Base-by-base conservation (phyloP, 1,139 yeast genomes). In the Protomyces pachydermus region DNA sequence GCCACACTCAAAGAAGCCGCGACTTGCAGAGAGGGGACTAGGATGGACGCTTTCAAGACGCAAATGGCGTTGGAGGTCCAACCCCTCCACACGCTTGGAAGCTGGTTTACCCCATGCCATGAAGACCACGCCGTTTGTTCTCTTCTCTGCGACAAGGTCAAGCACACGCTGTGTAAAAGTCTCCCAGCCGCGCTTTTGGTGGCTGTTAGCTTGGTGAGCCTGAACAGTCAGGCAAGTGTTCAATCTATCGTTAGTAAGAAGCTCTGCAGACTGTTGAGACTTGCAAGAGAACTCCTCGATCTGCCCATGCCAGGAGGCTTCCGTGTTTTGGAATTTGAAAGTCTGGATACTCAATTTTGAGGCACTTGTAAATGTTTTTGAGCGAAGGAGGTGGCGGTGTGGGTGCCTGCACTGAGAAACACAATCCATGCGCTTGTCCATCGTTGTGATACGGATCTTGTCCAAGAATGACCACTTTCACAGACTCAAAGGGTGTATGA, bases 21-120 rank as follows among this genome's bases (percentile, higher is more conserved):
- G 79, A 35, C 84, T 80, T 0, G 98, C 98, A 68, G 96, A 87
- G 64, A 93, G 77, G 0, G 99, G 98, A 50, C 96, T 88, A 0
- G 99, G 99, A 75, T 95, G 99, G 0, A 90, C 98, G 0, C 91
- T 81, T 67, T 81, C 81, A 54, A 93, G 76, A 0, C 89, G 83
- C 28, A 72, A 68, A 65, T 81, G 78, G 25, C 60, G 46, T n/a
- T 50, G 39, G 16, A 45, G 80, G 14, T 68, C 72, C 60, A 74
- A 72, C 66, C 77, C 77, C 54, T 79, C 80, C 1, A 90, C 81
- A 46, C 95, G 78, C 67, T 84, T 86, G 62, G 86, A 91, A 0
- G 98, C 98, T 1, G 97, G 97, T 8, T 83, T 77, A 0, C 99
- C 99, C 99, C 99, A 95, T 0, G 96, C 88, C 78, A 93, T 78